These are phyloP conservation scores for Artemisia annua DNA, from an alignment of 129 eudicot species.

Conservation along the genomic window DNA sequence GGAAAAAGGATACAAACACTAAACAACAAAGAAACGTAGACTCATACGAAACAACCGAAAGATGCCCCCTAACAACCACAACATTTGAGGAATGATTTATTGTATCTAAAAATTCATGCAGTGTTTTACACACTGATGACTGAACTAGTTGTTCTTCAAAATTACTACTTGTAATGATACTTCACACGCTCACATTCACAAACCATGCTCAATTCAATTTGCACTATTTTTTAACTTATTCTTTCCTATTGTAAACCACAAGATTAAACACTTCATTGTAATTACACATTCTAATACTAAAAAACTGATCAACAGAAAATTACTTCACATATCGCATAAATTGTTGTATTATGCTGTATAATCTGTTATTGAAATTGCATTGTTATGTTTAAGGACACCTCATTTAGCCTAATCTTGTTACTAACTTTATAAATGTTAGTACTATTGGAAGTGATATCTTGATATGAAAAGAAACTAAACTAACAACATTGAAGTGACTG, in stretches of 20 bases:
- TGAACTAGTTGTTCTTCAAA: neutral
- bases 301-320: too few relatives aligned
- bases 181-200: neutral
- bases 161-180: too few relatives aligned
- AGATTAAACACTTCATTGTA: neutral
- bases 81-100: neutral
- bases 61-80: too few relatives aligned
- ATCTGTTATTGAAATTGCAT: too few relatives aligned
- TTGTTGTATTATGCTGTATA: too few relatives aligned
- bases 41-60: too few relatives aligned
- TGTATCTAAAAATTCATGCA: neutral
- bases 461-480: conserved; percentile 24
- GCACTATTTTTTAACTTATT: neutral
- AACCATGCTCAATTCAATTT: neutral
- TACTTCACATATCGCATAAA: too few relatives aligned
- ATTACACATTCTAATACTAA: neutral
- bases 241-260: neutral
- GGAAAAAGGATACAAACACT: too few relatives aligned
- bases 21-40: too few relatives aligned
- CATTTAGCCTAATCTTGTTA: conserved; percentile 11
- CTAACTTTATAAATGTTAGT: neutral
- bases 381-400: too few relatives aligned
- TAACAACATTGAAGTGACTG: conserved; percentile 57
- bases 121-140: neutral
- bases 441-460: conserved; percentile 20